phyloP scores from a whole-genome alignment of 2,329 filamentous ascomycete species.

The Whalleya microplaca region DNA sequence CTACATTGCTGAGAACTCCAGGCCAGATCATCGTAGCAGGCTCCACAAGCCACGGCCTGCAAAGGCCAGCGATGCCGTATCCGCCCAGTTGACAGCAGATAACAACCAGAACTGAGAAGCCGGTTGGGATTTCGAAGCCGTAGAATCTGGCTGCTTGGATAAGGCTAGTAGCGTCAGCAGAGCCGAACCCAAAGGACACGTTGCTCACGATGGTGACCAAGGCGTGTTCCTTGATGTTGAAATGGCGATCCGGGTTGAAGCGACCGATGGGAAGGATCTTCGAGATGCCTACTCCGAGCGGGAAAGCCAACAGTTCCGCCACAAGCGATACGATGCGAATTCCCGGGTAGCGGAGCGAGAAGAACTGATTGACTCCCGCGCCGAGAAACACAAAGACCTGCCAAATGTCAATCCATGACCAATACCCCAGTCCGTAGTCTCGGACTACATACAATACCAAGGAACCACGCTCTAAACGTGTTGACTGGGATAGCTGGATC shows the following conservation, averaged over 20 bases:
- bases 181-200: slow-evolving; percentile 50
- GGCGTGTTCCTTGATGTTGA: slow-evolving; percentile 52
- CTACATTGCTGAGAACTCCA: slow-evolving; percentile 52
- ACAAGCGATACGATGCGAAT: slow-evolving; percentile 50
- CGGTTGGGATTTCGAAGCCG: slow-evolving; percentile 41
- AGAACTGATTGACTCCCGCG: slow-evolving; percentile 51
- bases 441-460: slow-evolving; percentile 42
- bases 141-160: slow-evolving; percentile 48
- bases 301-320: slow-evolving; percentile 48
- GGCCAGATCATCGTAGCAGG: slow-evolving; percentile 58
- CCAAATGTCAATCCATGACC: neutral
- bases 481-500: slow-evolving; percentile 44
- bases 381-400: slow-evolving; percentile 49
- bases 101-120: slow-evolving; percentile 30
- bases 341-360: slow-evolving; percentile 49
- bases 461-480: slow-evolving; percentile 48
- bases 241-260: slow-evolving; percentile 46
- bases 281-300: slow-evolving; percentile 45
- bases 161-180: slow-evolving; percentile 50
- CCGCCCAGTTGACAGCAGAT: slow-evolving; percentile 40
- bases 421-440: too few relatives aligned
- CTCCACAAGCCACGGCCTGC: slow-evolving; percentile 47
- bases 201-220: slow-evolving; percentile 53
- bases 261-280: slow-evolving; percentile 43
- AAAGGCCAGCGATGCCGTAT: slow-evolving; percentile 52